Base-by-base conservation (phyloP, 2,329 filamentous ascomycete species). In the Celoporthe dispersa region DNA sequence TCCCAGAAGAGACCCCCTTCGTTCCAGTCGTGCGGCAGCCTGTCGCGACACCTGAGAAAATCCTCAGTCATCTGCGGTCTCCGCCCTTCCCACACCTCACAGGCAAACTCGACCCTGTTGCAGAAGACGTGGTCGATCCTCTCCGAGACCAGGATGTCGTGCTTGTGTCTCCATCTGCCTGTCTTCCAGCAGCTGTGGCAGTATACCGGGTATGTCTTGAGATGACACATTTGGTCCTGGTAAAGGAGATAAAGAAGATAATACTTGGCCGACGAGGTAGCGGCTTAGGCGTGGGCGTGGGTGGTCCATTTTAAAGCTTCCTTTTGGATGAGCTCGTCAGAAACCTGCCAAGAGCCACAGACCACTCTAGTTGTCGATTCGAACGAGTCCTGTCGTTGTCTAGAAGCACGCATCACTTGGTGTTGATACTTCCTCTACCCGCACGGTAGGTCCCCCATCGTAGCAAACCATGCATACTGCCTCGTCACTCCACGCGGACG, bases 191-290 rank as follows among this genome's bases (percentile, higher is more conserved):
- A 63, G n/a, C 3, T 19, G 19, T 39, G n/a, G 37, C 60, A 63
- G 60, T 44, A 63, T 16, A 63, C 37, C 16, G 60, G 60, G n/a
- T 63, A 63, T 8, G 60, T 63, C 60, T 63, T 44, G 35, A 63
- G n/a, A 39, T 31, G 16, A 37, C 60, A 63, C 60, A 63, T 63
- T 44, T 2, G 31, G 31, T n/a, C n/a, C 11, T 48, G 3, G 41
- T 44, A 8, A 22, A 44, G 0, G 3, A 44, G 22, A 7, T 19
- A 22, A 9, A 11, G 3, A 48, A 22, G 11, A n/a, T 44, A 44
- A 19, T 22, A 44, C 37, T 44, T 44, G 41, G 6, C 7, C 22
- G 41, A 22, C 22, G 41, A 44, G 41, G 41, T 22, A 22, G 8
- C n/a, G 44, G 22, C 8, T 22, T n/a, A n/a, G 44, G 22, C 7